Percentiles rank a stretch among this genome's conserved stretches.
Evolutionary conservation across 768 basidiomycete species (phyloP).

Genomic region (Hypholoma fasciculare): DNA sequence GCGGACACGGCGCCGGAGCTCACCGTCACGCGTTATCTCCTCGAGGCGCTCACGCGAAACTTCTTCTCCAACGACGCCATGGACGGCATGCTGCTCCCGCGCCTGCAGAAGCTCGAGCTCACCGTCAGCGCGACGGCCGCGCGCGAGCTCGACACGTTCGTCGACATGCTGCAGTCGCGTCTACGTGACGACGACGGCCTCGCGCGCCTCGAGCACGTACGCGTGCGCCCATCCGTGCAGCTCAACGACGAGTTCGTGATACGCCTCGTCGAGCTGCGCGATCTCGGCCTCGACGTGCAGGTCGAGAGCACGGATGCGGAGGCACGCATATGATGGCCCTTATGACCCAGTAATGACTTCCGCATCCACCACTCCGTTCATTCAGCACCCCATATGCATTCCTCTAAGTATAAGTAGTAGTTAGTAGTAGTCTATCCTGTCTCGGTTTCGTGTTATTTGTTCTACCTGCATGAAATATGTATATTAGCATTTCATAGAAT

Average conservation of each 20-base stretch:
- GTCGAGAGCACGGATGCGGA: constrained; percentile 13
- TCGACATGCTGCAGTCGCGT: constrained; percentile 37
- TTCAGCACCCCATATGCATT: background rate
- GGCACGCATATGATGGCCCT: background rate
- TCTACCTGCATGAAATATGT: constrained; percentile 10
- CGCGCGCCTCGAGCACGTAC: constrained; percentile 25
- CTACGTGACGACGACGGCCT: constrained; percentile 24
- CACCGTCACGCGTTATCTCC: constrained; percentile 33
- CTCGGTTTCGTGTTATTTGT: constrained; percentile 7
- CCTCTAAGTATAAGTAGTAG: constrained; percentile 3
- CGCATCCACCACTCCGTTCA: background rate
- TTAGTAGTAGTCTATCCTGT: constrained; percentile 1
- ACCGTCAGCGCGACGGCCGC: constrained; percentile 33
- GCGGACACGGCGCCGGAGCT: constrained; percentile 15
- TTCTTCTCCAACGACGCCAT: constrained; percentile 25
- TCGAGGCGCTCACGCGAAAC: constrained; percentile 36
- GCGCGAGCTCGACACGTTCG: constrained; percentile 28
- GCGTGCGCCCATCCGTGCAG: constrained; percentile 23
- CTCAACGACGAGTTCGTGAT: constrained; percentile 26
- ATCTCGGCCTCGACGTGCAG: constrained; percentile 24
- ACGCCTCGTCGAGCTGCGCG: constrained; percentile 24
- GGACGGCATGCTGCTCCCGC: constrained; percentile 31
- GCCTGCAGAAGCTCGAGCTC: constrained; percentile 35
- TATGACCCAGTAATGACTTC: background rate
- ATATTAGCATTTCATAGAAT: constrained; percentile 6